Percentiles rank a stretch among this genome's conserved stretches.
These are phyloP conservation scores for Andrographis paniculata DNA, from an alignment of 305 asterid species.

Conservation along the genomic window DNA sequence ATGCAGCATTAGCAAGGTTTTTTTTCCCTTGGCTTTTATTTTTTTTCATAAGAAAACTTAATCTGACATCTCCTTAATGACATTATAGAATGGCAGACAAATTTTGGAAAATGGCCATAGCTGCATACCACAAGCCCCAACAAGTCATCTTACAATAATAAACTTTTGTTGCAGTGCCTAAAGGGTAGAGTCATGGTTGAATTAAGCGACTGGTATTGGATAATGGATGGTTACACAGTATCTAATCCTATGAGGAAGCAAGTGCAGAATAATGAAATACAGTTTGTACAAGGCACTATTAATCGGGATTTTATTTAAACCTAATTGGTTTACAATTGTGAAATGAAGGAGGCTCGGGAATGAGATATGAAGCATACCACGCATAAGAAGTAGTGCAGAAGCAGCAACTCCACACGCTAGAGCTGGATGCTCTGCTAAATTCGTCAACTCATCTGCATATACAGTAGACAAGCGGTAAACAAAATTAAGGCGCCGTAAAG, in stretches of 20 bases:
- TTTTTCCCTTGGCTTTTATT: background rate
- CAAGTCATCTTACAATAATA: too few species aligned
- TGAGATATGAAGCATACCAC: constrained; percentile 42
- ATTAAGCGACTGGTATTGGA: too few species aligned
- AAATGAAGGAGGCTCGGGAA: background rate
- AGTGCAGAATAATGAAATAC: too few species aligned
- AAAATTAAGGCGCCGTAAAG: constrained; percentile 9
- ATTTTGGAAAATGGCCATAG: background rate
- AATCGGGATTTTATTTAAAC: background rate
- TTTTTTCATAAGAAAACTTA: background rate
- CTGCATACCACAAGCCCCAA: too few species aligned
- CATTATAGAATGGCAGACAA: background rate
- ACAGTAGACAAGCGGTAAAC: constrained; percentile 11
- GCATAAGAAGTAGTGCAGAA: constrained; percentile 57
- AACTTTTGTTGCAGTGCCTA: too few species aligned
- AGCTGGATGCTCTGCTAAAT: constrained; percentile 56
- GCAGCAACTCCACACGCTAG: constrained; percentile 64
- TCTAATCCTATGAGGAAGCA: too few species aligned
- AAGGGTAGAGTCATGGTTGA: too few species aligned
- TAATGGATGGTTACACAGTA: too few species aligned
- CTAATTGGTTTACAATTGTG: background rate
- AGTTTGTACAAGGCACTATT: background rate
- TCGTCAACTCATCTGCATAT: constrained; percentile 45
- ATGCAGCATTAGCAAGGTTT: background rate
- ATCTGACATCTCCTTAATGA: background rate